phyloP scores from a whole-genome alignment of 768 basidiomycete species.

The Boletus fagicola region DNA sequence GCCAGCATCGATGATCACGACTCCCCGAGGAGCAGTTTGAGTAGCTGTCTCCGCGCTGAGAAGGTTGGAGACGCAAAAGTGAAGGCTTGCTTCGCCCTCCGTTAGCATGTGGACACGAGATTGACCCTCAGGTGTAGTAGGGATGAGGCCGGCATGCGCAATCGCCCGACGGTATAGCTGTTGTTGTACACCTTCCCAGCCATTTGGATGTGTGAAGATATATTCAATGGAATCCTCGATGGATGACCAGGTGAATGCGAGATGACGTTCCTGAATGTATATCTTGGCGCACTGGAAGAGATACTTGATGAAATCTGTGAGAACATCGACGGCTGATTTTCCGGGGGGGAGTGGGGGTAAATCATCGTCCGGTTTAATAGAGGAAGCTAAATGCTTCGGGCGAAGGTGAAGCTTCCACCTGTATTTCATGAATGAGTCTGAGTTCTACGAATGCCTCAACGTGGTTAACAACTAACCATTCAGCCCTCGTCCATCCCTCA shows the following conservation, averaged over 20 bases:
- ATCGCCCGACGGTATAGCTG: constrained; percentile 23
- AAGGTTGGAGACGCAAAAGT: constrained; percentile 43
- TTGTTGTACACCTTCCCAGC: constrained; percentile 29
- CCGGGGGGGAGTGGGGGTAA: too few relatives aligned
- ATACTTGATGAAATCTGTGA: too few relatives aligned
- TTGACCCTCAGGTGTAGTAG: constrained; percentile 9
- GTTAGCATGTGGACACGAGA: constrained; percentile 6
- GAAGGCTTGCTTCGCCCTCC: constrained; percentile 14
- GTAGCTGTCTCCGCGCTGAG: neutral
- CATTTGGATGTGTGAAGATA: constrained; percentile 29
- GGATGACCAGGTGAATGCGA: constrained; percentile 16
- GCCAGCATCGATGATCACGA: constrained; percentile 30
- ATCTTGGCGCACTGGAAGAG: constrained; percentile 12
- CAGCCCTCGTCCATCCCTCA: constrained; percentile 19
- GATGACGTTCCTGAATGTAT: constrained; percentile 14
- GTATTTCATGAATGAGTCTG: neutral
- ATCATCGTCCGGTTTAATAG: too few relatives aligned
- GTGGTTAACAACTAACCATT: constrained; percentile 14
- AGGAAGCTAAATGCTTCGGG: constrained; percentile 8
- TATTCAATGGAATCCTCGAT: constrained; percentile 15
- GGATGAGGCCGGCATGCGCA: constrained; percentile 19
- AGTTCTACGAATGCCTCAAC: neutral
- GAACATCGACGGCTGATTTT: too few relatives aligned
- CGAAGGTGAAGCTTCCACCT: constrained; percentile 30
- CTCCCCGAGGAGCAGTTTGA: constrained; percentile 27